Base-by-base conservation (phyloP, 495 filamentous ascomycete genomes). In the Immersiella caudata region DNA sequence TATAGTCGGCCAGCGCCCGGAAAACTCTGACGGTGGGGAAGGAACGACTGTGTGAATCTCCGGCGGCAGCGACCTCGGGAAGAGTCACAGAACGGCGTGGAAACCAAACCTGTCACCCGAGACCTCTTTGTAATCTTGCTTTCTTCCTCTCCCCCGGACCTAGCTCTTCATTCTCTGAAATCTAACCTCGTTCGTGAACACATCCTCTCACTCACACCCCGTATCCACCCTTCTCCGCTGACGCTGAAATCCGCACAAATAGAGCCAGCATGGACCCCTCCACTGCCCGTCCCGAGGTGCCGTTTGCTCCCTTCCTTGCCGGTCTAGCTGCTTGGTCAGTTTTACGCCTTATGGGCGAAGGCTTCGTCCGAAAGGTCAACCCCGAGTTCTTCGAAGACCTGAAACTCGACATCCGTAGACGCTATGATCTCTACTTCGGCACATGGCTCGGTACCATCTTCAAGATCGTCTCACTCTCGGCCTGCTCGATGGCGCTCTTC, bases 341-440 rank as follows among this genome's bases (percentile, higher is more conserved):
- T 0, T 36, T 68, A 21, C 66, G 50, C 22, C 12, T 62, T 18
- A 20, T 55, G 24, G 40, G 60, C 51, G 71, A 73, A 50, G 33
- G 12, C 29, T 18, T 67, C 9, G 68, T 73, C 11, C 59, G 40
- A n/a, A 36, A 49, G 4, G n/a, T 67, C 22, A 64, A 60, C n/a
- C 71, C 71, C 21, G 50, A 55, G 4, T 67, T 73, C 60, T 69
- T 46, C 56, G 66, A 66, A 14, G 66, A 67, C 36, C 68, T 73
- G 16, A 66, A 67, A 50, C 21, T 67, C 21, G 71, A 73, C 50
- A 62, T 68, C 27, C 68, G 71, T 25, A 68, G 60, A 40, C 56
- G 59, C 18, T 70, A 73, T 60, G 64, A 73, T 24, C 46, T 73
- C 27, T 73, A 73, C 63, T 73, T 73, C 58, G 68, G 68, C 27